Evolutionary conservation across 2,329 filamentous ascomycete species (phyloP), one percentile per base, ranked within the genome.

Genomic region (Teratosphaeria gauchensis): DNA sequence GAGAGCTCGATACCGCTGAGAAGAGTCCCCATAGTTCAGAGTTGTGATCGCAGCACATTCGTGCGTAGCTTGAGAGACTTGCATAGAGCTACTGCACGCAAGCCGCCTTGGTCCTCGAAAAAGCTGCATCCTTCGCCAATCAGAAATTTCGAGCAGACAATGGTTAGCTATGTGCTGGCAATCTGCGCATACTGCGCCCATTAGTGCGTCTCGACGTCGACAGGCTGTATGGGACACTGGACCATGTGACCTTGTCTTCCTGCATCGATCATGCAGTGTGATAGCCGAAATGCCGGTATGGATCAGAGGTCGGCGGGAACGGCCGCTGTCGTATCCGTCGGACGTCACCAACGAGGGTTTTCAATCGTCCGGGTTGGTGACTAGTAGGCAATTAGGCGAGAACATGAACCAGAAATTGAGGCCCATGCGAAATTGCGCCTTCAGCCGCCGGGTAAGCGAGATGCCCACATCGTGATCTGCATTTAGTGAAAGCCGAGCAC

Each of bases 141-240:
- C 42, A 48, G n/a, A 55, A 55, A 38, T 35, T 28, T 55, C 31
- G 54, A 24, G 11, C 32, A n/a, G 28, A n/a, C 11, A 28, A 21
- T 38, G 54, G 54, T 55, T 55, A 31, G 54, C 54, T 28, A 28
- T 55, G 54, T 55, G 54, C 32, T 55, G 54, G 54, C 54, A 42
- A n/a, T 33, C 32, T 28, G 35, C 54, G 31, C 51, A 32, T 38
- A 12, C 12, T 42, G 21, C 30, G 6, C 35, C 35, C 35, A 16
- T 42, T 6, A 42, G 9, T 12, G 56, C 56, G 46, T 53, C 56
- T 53, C 55, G 54, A 54, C 53, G 54, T 24, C 33, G n/a, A 53
- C 33, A 19, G 53, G 28, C 46, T 28, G 51, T 57, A 35, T 33
- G 38, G 11, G 12, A 14, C 24, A 30, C 21, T 19, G 24, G 35